phyloP scores from a whole-genome alignment of 2,329 filamentous ascomycete genomes.

The Apiospora kogelbergensis region DNA sequence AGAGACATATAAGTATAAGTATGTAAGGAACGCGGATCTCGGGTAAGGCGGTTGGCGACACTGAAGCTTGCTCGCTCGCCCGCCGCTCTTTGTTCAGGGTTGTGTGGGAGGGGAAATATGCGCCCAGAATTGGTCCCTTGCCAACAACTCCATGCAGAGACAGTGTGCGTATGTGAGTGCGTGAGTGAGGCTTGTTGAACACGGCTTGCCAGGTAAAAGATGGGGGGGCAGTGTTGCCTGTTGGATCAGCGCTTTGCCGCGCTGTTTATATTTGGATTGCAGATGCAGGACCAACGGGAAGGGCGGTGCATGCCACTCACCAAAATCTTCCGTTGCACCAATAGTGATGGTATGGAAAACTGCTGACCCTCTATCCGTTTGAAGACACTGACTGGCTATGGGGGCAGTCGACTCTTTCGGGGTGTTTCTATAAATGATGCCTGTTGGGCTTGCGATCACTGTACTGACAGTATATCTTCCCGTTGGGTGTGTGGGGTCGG shows the following conservation, averaged over 20 bases:
- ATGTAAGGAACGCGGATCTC: not conserved
- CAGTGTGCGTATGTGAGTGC: too few species aligned
- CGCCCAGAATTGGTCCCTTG: not conserved
- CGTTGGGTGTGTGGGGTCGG: not conserved
- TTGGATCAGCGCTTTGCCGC: not conserved
- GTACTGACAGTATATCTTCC: not conserved
- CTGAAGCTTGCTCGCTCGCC: not conserved
- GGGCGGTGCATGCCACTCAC: slow-evolving; percentile 4
- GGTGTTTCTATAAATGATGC: not conserved
- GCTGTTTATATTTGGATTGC: slow-evolving; percentile 7
- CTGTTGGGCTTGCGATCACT: not conserved
- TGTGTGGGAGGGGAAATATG: not conserved
- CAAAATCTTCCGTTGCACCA: not conserved
- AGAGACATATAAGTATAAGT: not conserved
- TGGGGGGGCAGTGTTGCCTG: slow-evolving; percentile 2
- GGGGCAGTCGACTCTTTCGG: not conserved
- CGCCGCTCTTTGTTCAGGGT: not conserved
- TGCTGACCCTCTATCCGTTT: not conserved
- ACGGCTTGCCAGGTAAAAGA: not conserved
- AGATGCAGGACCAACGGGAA: slow-evolving; percentile 1
- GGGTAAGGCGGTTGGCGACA: not conserved
- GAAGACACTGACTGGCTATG: not conserved
- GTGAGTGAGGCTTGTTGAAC: not conserved
- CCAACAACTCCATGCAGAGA: too few species aligned
- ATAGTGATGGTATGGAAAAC: not conserved